Evolutionary conservation across 345 rosid genomes (phyloP), one percentile per base, ranked within the genome.

Genomic region (Rhizophora apiculata): DNA sequence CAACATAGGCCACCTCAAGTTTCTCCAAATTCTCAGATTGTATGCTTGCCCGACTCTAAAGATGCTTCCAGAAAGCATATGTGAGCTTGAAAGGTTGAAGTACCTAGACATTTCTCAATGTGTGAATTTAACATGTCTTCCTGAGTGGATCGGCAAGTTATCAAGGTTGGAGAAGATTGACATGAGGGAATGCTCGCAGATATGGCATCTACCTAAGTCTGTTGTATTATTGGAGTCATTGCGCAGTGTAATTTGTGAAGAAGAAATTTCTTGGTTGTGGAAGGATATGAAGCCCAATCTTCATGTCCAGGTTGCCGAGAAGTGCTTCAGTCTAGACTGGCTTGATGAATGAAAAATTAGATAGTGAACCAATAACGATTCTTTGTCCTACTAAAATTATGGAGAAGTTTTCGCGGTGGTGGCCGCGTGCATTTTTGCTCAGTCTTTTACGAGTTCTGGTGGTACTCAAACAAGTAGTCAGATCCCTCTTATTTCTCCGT

Each of bases 101-200:
- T 91, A 87, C 80, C 79, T 95, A 0, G 96, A 95, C 65, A 80
- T 95, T 51, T 89, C 96, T 4, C 92, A 88, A 27, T 92, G 99
- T 63, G 82, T 92, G 22, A 85, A 74, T 66, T 24, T 95, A 76
- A 64, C 56, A 48, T 51, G 70, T 66, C 91, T 95, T 63, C 99
- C 97, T 0, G 81, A 85, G 37, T 73, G 81, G 32, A 85, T 92
- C 0, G 91, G 91, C 37, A 79, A 73, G 29, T 70, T 92, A 67
- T 56, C 57, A 26, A 83, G 67, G 57, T 78, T 95, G 62, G 96
- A 88, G 78, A 90, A 90, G 87, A 87, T 95, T 3, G 96, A 95
- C 84, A 90, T 95, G 99, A 88, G 96, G 73, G 96, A 95, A 68
- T 95, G 99, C 57, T 36, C 76, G 8, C 77, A 55, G 51, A 68